Evolutionary conservation across 345 rosid genomes (phyloP), one percentile per base, ranked within the genome.

Genomic region (Diplotaxis tenuifolia): DNA sequence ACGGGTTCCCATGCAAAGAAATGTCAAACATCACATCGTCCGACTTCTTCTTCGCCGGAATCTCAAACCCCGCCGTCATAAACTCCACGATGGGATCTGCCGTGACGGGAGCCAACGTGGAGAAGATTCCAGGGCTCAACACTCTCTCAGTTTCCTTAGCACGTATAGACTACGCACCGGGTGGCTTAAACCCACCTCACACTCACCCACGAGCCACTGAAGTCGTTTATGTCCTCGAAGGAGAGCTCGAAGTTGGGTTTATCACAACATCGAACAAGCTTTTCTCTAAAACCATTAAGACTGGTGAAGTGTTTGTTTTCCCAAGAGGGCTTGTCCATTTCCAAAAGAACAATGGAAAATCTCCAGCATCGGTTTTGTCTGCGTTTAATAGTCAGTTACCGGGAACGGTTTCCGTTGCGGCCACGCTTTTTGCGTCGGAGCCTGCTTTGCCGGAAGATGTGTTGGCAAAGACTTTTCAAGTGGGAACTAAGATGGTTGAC

Each of bases 131-230:
- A 1, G 88, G 87, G 6, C 87, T 88, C 52, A 88, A 88, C 86
- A 88, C 91, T 1, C 75, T 88, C 6, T 89, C 89, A 0, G 75
- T 88, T 28, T 88, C 93, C 0, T 68, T 88, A 68, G 16, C 93
- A 0, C 85, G 91, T 58, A 72, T 86, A 23, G 93, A 88, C 78
- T 85, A 81, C 29, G 75, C 68, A 0, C 73, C 91, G 0, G 86
- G 82, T 1, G 93, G 93, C 55, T 68, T 84, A 21, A 86, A 86
- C 81, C 90, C 87, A 0, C 93, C 89, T 1, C 90, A 86, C 79
- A 86, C 87, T 21, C 91, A 88, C 75, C 91, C 91, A 21, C 86
- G 91, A 0, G 93, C 87, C 67, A 88, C 91, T 0, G 91, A 88
- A 62, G 70, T 88, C n/a, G 73, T 83, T 19, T 88, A 72, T 66